Evolutionary conservation across 371 early-diverging fungal species (phyloP).

Genomic region (Haplosporangium sp.): DNA sequence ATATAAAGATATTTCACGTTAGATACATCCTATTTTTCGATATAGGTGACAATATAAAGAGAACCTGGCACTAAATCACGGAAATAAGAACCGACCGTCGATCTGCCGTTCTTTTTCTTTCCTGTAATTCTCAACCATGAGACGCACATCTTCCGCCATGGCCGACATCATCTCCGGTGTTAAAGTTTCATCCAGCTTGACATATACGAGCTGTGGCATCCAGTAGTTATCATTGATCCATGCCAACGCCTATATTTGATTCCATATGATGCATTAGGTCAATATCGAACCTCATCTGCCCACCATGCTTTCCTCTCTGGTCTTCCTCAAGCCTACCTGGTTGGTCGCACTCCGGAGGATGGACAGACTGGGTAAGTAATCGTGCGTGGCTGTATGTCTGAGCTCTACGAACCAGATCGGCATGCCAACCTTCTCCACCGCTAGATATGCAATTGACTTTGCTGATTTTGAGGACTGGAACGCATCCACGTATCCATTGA

Average conservation of each 20-base stretch:
- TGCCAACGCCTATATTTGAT: conserved; percentile 30
- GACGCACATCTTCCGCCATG: conserved; percentile 38
- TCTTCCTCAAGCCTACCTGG: conserved; percentile 21
- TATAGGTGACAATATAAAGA: too few species aligned
- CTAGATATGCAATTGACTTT: conserved; percentile 63
- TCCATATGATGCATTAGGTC: background rate
- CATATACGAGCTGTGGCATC: conserved; percentile 41
- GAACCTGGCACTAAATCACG: too few species aligned
- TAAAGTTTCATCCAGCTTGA: conserved; percentile 35
- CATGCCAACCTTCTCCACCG: conserved; percentile 62
- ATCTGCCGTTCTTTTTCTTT: conserved; percentile 27
- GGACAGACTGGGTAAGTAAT: conserved; percentile 68
- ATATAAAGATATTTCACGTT: background rate
- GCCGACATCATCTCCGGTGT: conserved; percentile 29
- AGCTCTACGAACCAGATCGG: conserved; percentile 77
- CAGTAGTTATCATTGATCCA: conserved; percentile 54
- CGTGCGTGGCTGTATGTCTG: conserved; percentile 76
- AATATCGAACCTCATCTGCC: background rate
- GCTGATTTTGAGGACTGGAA: conserved; percentile 64
- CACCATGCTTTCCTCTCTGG: background rate
- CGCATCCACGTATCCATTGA: conserved; percentile 76
- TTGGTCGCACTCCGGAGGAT: conserved; percentile 59
- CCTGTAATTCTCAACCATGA: conserved; percentile 24
- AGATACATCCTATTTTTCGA: background rate
- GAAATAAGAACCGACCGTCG: conserved; percentile 24